Base-by-base conservation (phyloP, 257 asterid species). In the Ballota nigra region DNA sequence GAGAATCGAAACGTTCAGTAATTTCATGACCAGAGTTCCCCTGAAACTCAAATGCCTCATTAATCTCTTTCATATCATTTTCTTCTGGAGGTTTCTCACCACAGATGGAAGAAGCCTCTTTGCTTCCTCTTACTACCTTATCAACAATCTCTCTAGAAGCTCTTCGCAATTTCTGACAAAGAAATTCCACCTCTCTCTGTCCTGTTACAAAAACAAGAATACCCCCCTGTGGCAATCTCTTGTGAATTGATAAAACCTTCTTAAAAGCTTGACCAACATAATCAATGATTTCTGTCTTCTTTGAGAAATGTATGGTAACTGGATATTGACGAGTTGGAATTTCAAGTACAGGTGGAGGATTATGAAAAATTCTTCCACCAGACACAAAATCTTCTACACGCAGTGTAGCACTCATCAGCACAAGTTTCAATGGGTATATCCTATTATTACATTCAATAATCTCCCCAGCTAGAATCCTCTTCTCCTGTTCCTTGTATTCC, bases 201-300 rank as follows among this genome's bases (percentile, higher is more conserved):
- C 99, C 99, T 26, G 99, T 94, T 49, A 94, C 94, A 76, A 94
- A 94, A 59, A 94, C 96, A 73, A 94, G 96, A 81, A 89, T 85
- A 53, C 99, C 99, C 16, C 98, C 99, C 60, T 96, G 85, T 43
- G 99, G 97, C 79, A 94, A 69, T 79, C 84, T 87, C 86, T 85
- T 91, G 87, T 94, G 99, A 78, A 94, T 94, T 65, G 99, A 83
- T 72, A 94, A 33, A 63, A 91, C 91, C 78, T 89, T 94, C 79
- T 86, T 91, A 63, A 78, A 91, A 24, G 99, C 97, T 75, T 88
- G 96, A 61, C 99, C 97, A 51, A 94, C 71, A 86, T 94, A 94
- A 79, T 94, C 97, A 31, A 84, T 66, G 4, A 77, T 77, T 70
- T 91, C 98, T 34, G 99, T 94, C 78, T 84, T 89, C 83, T 86